phyloP scores from a whole-genome alignment of 2,329 filamentous ascomycete species.

The Drechslera avenae region DNA sequence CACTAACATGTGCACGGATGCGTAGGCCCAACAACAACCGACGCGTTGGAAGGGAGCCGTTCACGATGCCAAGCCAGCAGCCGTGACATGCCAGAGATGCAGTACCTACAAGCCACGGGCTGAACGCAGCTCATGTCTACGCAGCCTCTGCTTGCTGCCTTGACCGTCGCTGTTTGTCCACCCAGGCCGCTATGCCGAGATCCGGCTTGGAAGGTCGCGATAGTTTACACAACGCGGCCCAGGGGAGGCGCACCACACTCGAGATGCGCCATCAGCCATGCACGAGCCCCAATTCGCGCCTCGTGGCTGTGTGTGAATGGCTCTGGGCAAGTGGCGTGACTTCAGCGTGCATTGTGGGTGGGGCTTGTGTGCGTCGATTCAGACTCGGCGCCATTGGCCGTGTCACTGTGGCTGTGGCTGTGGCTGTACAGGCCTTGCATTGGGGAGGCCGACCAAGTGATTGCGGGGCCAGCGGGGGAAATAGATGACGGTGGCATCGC shows the following conservation, averaged over 20 bases:
- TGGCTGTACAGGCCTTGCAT: no score
- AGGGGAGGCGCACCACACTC: background rate
- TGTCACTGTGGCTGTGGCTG: slow-evolving; percentile 19
- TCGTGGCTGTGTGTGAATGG: slow-evolving; percentile 29
- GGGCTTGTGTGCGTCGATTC: slow-evolving; percentile 19
- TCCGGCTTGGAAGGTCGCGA: slow-evolving; percentile 18
- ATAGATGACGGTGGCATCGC: background rate
- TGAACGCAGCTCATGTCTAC: background rate
- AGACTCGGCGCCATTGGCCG: background rate
- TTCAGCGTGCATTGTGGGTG: slow-evolving; percentile 24
- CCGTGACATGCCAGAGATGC: background rate
- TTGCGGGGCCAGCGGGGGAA: background rate
- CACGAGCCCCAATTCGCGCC: slow-evolving; percentile 19
- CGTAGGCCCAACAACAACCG: no score
- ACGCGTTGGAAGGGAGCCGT: background rate
- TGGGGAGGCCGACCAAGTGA: background rate
- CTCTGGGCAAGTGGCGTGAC: slow-evolving; percentile 21
- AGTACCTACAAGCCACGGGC: no score
- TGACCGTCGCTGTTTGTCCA: background rate
- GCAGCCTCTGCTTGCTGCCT: background rate
- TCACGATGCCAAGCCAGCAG: slow-evolving; percentile 2
- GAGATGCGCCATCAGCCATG: slow-evolving; percentile 16
- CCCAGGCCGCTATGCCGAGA: slow-evolving; percentile 10
- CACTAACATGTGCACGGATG: background rate
- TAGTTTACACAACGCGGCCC: background rate